Percentiles rank a stretch among this genome's conserved stretches.
Evolutionary conservation across 2,329 filamentous ascomycete genomes (phyloP).

Genomic region (Botrytis porri): DNA sequence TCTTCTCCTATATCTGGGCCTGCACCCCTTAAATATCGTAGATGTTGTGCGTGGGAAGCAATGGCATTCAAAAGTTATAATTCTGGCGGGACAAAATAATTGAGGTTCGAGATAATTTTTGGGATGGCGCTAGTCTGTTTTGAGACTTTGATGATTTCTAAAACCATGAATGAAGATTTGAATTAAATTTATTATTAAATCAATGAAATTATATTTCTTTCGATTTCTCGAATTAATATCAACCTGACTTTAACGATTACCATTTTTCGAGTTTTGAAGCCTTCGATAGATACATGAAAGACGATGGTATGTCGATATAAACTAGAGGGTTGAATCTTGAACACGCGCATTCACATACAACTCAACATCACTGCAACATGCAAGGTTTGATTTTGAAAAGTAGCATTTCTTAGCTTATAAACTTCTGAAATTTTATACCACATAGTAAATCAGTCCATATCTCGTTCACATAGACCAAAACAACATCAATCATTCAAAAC

Average conservation of each 20-base stretch:
- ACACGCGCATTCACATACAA: not conserved
- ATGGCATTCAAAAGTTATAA: conserved; percentile 9
- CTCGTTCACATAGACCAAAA: not conserved
- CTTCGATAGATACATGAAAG: not conserved
- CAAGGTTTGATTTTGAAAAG: not conserved
- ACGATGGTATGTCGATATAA: not conserved
- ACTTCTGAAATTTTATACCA: not conserved
- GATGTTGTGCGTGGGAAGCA: conserved; percentile 1
- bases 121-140: conserved; percentile 12
- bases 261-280: not conserved
- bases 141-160: not conserved
- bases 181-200: not conserved
- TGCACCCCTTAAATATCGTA: not conserved
- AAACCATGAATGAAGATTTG: not conserved
- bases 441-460: not conserved
- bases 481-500: not conserved
- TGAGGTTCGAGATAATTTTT: conserved; percentile 20
- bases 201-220: not conserved
- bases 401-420: not conserved
- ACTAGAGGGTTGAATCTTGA: not conserved
- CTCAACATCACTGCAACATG: not conserved
- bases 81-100: conserved; percentile 15
- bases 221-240: not conserved
- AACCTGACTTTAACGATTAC: accelerated
- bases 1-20: not conserved